Percentiles rank a stretch among this genome's conserved stretches.
Conservation (phyloP, 257 asterid genomes). For the Anisodus tanguticus region DNA sequence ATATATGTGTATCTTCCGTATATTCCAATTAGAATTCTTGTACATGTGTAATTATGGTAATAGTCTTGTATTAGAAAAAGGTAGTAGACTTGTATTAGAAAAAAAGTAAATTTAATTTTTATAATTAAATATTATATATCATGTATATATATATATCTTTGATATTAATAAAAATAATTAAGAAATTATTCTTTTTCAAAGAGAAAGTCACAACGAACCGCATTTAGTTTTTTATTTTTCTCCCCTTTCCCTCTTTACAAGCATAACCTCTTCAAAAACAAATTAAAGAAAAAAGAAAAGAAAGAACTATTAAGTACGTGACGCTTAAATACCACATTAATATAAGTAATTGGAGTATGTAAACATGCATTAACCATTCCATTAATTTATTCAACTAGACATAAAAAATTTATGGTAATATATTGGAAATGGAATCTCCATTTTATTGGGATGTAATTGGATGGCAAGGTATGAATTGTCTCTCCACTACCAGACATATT, state of each 20-base stretch:
- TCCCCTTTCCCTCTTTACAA: not conserved
- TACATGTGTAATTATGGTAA: too few species aligned
- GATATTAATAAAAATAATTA: too few species aligned
- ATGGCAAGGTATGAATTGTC: conserved; percentile 13
- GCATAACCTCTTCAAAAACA: not conserved
- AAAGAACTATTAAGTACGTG: not conserved
- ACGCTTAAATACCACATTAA: not conserved
- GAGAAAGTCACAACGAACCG: not conserved
- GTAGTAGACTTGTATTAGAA: too few species aligned
- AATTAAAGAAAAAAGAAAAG: not conserved
- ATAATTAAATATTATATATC: too few species aligned
- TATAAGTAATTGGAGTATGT: not conserved
- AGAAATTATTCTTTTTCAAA: not conserved
- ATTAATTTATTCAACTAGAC: not conserved
- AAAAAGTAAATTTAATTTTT: too few species aligned
- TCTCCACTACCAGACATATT: conserved; percentile 23
- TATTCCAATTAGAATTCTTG: too few species aligned
- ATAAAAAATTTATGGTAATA: not conserved
- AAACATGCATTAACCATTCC: conserved; percentile 5
- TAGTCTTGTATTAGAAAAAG: too few species aligned
- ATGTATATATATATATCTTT: not conserved
- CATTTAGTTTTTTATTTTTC: not conserved
- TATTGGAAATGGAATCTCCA: conserved; percentile 19
- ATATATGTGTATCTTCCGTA: too few species aligned
- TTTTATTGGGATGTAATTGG: conserved; percentile 19